Evolutionary conservation across 805 yeast genomes (phyloP).

Genomic region (Candida boidinii): DNA sequence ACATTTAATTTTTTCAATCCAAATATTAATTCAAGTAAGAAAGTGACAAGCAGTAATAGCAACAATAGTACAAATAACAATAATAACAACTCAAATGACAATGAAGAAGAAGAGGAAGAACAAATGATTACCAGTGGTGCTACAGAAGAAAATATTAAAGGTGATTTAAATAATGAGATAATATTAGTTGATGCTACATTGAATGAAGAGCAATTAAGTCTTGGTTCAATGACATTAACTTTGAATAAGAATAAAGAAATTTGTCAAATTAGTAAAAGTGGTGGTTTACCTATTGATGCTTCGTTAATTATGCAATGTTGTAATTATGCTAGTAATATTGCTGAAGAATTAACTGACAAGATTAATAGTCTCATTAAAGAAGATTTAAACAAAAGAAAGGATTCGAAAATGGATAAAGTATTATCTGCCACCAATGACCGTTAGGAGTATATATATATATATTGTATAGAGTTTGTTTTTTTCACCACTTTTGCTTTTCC

Average conservation of each 20-base stretch:
- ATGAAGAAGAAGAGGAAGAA: no score
- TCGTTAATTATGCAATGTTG: constrained; percentile 58
- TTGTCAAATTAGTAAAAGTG: constrained; percentile 84
- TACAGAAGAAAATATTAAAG: constrained; percentile 69
- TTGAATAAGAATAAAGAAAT: constrained; percentile 84
- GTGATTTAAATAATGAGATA: constrained; percentile 50
- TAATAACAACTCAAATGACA: no score
- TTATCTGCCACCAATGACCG: constrained; percentile 25
- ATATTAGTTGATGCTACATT: constrained; percentile 67
- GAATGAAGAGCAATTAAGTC: constrained; percentile 68
- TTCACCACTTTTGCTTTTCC: no score
- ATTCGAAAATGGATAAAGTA: constrained; percentile 14
- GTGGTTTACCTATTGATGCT: constrained; percentile 81
- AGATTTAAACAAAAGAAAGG: constrained; percentile 32
- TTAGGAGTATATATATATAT: constrained; percentile 2
- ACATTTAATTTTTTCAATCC: constrained; percentile 84
- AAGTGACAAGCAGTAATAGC: no score
- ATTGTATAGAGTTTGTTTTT: background rate
- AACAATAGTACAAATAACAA: no score
- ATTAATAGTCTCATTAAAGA: constrained; percentile 47
- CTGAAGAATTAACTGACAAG: constrained; percentile 53
- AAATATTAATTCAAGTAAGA: constrained; percentile 36
- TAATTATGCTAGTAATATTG: constrained; percentile 54
- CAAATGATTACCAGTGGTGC: no score
- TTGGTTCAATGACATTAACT: constrained; percentile 78